Evolutionary conservation across 345 rosid species (phyloP).

Genomic region (Salix udensis): DNA sequence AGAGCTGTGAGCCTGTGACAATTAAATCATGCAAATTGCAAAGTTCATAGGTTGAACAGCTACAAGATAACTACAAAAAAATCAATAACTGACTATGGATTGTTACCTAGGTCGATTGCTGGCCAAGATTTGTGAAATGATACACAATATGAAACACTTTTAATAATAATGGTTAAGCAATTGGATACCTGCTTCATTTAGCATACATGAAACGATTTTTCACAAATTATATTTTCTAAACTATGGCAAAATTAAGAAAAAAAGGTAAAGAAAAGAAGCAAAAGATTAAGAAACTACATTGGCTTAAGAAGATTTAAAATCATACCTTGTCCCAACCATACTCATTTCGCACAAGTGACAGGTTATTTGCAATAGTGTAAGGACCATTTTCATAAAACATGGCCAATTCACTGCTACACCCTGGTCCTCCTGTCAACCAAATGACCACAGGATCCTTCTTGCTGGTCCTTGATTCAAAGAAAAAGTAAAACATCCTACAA

Average conservation of each 20-base stretch:
- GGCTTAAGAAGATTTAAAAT: background rate
- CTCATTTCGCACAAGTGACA: conserved; percentile 91
- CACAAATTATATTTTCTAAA: background rate
- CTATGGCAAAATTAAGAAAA: background rate
- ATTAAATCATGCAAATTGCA: background rate
- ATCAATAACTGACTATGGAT: background rate
- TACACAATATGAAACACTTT: background rate
- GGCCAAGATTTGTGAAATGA: background rate
- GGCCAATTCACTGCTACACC: conserved; percentile 97
- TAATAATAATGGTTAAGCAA: background rate
- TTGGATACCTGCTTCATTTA: background rate
- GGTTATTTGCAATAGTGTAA: conserved; percentile 61
- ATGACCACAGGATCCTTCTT: conserved; percentile 81
- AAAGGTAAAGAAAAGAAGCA: background rate
- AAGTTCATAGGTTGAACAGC: background rate
- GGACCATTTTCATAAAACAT: conserved; percentile 99
- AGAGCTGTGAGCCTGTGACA: background rate
- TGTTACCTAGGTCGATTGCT: background rate
- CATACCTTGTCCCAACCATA: conserved; percentile 86
- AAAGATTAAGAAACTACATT: background rate
- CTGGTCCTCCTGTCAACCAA: conserved; percentile 99
- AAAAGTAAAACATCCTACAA: conserved; percentile 89
- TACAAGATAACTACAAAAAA: background rate
- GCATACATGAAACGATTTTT: background rate
- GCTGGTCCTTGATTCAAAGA: conserved; percentile 88